Conservation (phyloP, 768 basidiomycete genomes). For the Trametes cinnabarina region DNA sequence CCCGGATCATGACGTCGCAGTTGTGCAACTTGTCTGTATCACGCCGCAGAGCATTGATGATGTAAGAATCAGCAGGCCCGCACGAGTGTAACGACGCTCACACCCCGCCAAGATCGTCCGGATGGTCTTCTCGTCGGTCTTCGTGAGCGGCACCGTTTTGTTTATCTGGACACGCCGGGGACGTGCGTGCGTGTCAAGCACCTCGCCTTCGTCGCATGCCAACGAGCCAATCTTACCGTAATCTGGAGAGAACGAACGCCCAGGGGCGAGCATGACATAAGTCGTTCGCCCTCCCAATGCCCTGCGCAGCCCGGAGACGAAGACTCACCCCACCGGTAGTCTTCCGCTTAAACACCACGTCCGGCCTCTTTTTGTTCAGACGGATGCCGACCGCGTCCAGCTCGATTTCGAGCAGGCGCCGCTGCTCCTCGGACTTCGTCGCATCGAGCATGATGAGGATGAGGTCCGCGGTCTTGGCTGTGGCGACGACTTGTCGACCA, state of each 20-base stretch:
- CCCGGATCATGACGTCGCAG: slow-evolving; percentile 97
- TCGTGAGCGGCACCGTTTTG: slow-evolving; percentile 89
- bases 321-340: slow-evolving; percentile 83
- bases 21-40: slow-evolving; percentile 80
- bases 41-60: slow-evolving; percentile 1
- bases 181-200: slow-evolving; percentile 3
- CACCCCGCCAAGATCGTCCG: slow-evolving; percentile 89
- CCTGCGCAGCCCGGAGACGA: background rate
- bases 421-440: slow-evolving; percentile 91
- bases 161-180: slow-evolving; percentile 55
- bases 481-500: slow-evolving; percentile 95
- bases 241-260: slow-evolving; percentile 46
- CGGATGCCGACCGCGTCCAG: slow-evolving; percentile 96
- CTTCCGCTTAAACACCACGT: slow-evolving; percentile 92
- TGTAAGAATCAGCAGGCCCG: background rate
- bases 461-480: slow-evolving; percentile 57
- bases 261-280: background rate
- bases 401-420: slow-evolving; percentile 83
- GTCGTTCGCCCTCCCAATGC: slow-evolving; percentile 6
- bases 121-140: slow-evolving; percentile 93
- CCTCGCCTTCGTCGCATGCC: background rate
- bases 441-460: slow-evolving; percentile 93
- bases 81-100: slow-evolving; percentile 35
- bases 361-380: slow-evolving; percentile 85
- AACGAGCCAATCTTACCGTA: slow-evolving; percentile 46